Base-by-base conservation (phyloP, 129 eudicot genomes). In the Heracleum sosnowskyi region DNA sequence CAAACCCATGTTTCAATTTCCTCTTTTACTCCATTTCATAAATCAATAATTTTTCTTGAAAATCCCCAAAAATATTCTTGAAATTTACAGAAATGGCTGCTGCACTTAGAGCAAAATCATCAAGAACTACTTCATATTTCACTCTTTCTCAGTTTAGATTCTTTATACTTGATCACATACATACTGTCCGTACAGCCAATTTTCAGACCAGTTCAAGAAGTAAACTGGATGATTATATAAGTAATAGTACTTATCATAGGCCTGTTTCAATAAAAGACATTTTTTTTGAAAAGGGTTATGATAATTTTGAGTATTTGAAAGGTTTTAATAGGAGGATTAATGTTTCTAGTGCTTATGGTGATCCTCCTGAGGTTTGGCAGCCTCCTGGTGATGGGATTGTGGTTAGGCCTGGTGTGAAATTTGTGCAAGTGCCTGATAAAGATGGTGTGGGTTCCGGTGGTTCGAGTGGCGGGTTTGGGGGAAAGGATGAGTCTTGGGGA, bases 311-410 rank as follows among this genome's bases (percentile, higher is more conserved):
- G 69, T 60, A 73, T 24, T 69, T 42, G 13, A 63, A 84, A 64
- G 76, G 83, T 24, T 80, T 83, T 75, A 77, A 39, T 40, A 82
- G 82, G 84, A 82, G 66, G 74, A 57, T 83, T 74, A 84, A 80
- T 76, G 53, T 80, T 33, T 81, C 85, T 31, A 86, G 88, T 77
- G 85, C 88, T 13, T 84, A 79, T 55, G 97, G 97, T 39, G 99
- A 96, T 29, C 99, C 99, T 63, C 99, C 99, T 18, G 99, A 96
- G 91, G 89, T 92, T 69, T 92, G 99, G 99, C 99, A 95, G 85
- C 97, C 96, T 49, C 96, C 91, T 26, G 90, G 89, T 7, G 93
- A 80, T 69, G 96, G 98, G 33, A 87, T 89, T 89, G 87, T 83
- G 83, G 89, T 88, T 26, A 83, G 88, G 71, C 88, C 96, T 4